These are phyloP conservation scores for Calonectria hawksworthii DNA, from an alignment of 2,329 filamentous ascomycete species.

Conservation along the genomic window DNA sequence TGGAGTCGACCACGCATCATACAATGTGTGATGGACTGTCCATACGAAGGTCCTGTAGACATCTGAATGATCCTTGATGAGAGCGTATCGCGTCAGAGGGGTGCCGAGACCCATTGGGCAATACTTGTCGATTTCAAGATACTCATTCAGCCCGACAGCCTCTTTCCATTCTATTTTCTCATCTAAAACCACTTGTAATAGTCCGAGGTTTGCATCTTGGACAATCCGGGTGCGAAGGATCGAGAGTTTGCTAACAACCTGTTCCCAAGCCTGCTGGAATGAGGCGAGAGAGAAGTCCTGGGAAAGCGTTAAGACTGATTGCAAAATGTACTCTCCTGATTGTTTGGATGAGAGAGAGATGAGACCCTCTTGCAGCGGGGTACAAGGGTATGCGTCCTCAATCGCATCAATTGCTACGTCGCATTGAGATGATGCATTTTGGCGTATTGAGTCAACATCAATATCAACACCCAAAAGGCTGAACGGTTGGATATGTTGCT, in stretches of 20 bases:
- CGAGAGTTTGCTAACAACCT: not conserved
- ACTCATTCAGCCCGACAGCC: not conserved
- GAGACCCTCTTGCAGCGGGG: slow-evolving; percentile 52
- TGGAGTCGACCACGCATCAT: slow-evolving; percentile 46
- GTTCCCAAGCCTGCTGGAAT: slow-evolving; percentile 32
- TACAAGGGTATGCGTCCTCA: slow-evolving; percentile 53
- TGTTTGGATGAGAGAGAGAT: slow-evolving; percentile 46
- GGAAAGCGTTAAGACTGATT: slow-evolving; percentile 26
- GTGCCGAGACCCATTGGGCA: slow-evolving; percentile 22
- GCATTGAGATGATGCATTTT: not conserved
- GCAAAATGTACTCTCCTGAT: slow-evolving; percentile 34
- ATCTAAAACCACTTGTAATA: slow-evolving; percentile 24
- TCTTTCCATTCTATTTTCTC: slow-evolving; percentile 16
- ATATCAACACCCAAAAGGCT: not conserved
- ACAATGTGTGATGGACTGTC: slow-evolving; percentile 47
- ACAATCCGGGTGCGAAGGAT: slow-evolving; percentile 57
- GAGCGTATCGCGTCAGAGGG: slow-evolving; percentile 12
- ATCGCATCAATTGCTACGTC: not conserved
- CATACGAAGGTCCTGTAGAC: slow-evolving; percentile 35
- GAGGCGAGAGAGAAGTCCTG: not conserved
- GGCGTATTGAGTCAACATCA: not conserved
- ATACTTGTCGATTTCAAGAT: slow-evolving; percentile 8
- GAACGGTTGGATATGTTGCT: not conserved
- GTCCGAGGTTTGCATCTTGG: not conserved
- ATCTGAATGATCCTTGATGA: not conserved